A percentile compares a stretch with the other conserved stretches of the same genome.
Evolutionary conservation across 768 basidiomycete species (phyloP).

Genomic region (Phallus indusiatus): DNA sequence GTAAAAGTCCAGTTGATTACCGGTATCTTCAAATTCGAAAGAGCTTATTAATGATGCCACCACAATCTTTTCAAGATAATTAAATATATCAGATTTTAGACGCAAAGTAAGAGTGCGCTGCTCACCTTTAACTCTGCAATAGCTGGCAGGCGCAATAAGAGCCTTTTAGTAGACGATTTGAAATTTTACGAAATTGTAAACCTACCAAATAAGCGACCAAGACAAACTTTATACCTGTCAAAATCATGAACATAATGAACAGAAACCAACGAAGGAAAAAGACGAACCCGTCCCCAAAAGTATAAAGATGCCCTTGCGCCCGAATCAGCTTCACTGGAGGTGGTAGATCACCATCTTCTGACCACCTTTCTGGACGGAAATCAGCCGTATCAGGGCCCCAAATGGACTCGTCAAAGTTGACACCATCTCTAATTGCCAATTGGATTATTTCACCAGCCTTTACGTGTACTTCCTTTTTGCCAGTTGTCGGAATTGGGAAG

Average conservation of each 20-base stretch:
- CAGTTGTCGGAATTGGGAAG: slow-evolving; percentile 32
- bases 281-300: slow-evolving; percentile 12
- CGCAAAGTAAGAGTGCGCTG: background rate
- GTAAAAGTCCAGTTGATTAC: slow-evolving; percentile 11
- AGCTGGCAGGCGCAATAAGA: background rate
- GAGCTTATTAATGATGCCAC: background rate
- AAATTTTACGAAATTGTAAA: background rate
- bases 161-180: background rate
- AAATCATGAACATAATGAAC: background rate
- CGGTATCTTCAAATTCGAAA: slow-evolving; percentile 7
- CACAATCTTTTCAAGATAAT: slow-evolving; percentile 6
- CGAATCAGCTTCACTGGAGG: background rate
- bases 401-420: slow-evolving; percentile 37
- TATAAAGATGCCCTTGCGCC: slow-evolving; percentile 9
- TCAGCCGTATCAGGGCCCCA: slow-evolving; percentile 54
- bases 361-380: slow-evolving; percentile 59
- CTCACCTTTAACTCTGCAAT: slow-evolving; percentile 11
- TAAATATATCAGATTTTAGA: background rate
- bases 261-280: background rate
- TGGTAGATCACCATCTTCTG: slow-evolving; percentile 28
- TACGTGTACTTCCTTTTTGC: slow-evolving; percentile 16
- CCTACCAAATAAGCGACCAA: slow-evolving; percentile 11
- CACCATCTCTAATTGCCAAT: slow-evolving; percentile 34
- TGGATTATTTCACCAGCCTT: background rate
- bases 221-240: slow-evolving; percentile 9